A percentile compares a stretch with the other conserved stretches of the same genome.
phyloP scores from a whole-genome alignment of 495 filamentous ascomycete species.

The Hyphodiscus hymeniophilus region DNA sequence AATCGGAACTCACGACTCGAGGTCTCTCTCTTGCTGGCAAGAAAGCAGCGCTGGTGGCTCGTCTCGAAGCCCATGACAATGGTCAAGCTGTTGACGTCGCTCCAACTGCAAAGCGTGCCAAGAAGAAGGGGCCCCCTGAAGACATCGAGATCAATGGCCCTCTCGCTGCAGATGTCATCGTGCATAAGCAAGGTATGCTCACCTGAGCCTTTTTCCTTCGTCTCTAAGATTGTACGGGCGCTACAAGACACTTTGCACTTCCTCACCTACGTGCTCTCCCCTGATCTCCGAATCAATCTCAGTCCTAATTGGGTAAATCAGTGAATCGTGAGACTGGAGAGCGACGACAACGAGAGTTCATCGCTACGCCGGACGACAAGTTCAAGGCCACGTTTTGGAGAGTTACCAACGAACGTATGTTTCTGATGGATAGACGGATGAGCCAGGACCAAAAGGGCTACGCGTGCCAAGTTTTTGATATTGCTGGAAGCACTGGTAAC shows the following conservation, averaged over 20 bases:
- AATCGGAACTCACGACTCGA: background rate
- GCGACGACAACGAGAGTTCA: conserved; percentile 2
- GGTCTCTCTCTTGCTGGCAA: conserved; percentile 2
- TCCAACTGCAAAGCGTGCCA: background rate
- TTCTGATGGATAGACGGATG: conserved; percentile 7
- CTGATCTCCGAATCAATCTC: no score
- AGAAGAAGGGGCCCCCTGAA: background rate
- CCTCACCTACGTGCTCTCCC: no score
- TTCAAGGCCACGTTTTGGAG: conserved; percentile 3
- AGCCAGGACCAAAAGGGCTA: conserved; percentile 29
- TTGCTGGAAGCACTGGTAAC: conserved; percentile 68
- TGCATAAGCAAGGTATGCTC: background rate
- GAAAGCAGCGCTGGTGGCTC: conserved; percentile 4
- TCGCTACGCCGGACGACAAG: background rate
- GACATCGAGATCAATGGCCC: background rate
- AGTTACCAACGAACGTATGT: conserved; percentile 9
- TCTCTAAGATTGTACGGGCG: no score
- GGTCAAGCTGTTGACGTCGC: background rate
- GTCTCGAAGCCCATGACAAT: background rate
- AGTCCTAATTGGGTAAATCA: no score
- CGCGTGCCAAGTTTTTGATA: conserved; percentile 46
- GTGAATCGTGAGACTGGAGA: background rate
- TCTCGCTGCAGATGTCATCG: background rate
- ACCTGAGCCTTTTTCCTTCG: no score
- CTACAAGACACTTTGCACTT: no score